A percentile compares a stretch with the other conserved stretches of the same genome.
These are phyloP conservation scores for Aspergillus pseudoterreus DNA, from an alignment of 2,329 filamentous ascomycete species.

Conservation along the genomic window DNA sequence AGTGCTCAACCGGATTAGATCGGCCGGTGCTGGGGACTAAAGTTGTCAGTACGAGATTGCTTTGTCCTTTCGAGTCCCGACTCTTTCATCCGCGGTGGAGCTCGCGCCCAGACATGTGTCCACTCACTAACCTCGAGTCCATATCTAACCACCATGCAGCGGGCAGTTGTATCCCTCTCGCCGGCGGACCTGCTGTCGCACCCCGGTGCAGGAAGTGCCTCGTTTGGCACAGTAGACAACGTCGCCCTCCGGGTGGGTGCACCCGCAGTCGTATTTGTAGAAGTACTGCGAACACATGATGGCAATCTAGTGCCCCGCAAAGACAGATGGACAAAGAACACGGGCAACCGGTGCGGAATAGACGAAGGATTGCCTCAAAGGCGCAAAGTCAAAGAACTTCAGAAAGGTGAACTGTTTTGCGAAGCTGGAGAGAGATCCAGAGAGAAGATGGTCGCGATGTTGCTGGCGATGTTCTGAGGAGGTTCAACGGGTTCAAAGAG, in stretches of 20 bases:
- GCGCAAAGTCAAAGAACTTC: background rate
- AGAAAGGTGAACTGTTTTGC: background rate
- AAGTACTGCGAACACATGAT: constrained; percentile 38
- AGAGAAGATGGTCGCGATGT: constrained; percentile 11
- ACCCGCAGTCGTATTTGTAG: constrained; percentile 36
- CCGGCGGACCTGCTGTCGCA: constrained; percentile 30
- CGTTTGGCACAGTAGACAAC: constrained; percentile 33
- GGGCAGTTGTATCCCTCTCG: constrained; percentile 33
- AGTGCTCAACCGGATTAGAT: background rate
- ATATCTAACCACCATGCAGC: constrained; percentile 22
- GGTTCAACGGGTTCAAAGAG: constrained; percentile 14
- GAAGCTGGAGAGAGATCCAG: background rate
- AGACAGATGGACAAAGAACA: background rate
- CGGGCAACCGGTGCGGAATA: background rate
- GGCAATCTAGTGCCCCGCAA: background rate
- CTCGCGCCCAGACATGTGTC: background rate
- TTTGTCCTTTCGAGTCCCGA: background rate
- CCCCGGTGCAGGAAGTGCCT: constrained; percentile 29
- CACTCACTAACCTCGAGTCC: constrained; percentile 1
- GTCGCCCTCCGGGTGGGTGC: constrained; percentile 29
- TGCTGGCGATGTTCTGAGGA: constrained; percentile 13
- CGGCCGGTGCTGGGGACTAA: background rate
- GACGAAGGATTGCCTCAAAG: background rate
- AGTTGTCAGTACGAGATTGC: background rate
- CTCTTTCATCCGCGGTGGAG: background rate